These are phyloP conservation scores for Tulasnella sp. DNA, from an alignment of 768 basidiomycete genomes.

Conservation along the genomic window DNA sequence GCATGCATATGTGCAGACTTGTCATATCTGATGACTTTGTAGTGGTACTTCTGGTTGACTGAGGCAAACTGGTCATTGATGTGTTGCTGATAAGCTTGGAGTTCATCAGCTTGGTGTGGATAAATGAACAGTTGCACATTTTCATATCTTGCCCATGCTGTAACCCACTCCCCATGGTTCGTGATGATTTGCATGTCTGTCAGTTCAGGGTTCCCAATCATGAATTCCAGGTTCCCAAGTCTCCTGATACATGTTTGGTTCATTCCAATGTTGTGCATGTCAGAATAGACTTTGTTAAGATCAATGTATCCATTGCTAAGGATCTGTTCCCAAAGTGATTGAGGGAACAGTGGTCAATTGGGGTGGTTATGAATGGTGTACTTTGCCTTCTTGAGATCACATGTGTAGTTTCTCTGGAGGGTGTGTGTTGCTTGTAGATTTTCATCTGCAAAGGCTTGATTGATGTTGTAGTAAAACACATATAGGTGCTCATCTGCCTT, in stretches of 20 bases:
- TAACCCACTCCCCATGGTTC: conserved; percentile 6
- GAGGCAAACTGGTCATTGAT: background rate
- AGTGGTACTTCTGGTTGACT: background rate
- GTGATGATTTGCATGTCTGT: background rate
- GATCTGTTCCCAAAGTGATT: conserved; percentile 14
- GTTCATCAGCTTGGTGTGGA: background rate
- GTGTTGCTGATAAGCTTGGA: background rate
- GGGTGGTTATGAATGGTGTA: background rate
- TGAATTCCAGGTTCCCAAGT: conserved; percentile 1
- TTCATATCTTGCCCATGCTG: background rate
- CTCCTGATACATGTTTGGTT: background rate
- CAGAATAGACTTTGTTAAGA: conserved; percentile 12
- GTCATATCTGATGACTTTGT: conserved; percentile 8
- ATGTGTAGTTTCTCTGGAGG: background rate
- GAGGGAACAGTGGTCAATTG: conserved; percentile 12
- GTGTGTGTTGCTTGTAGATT: background rate
- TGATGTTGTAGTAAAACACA: background rate
- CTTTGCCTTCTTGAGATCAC: conserved; percentile 1
- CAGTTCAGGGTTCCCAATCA: background rate
- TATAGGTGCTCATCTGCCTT: background rate
- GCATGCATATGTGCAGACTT: background rate
- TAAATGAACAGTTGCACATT: conserved; percentile 8
- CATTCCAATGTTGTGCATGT: background rate
- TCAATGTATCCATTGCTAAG: conserved; percentile 11
- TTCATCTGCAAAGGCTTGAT: background rate